phyloP scores from a whole-genome alignment of 345 rosid species.

The Syzygium oleosum region DNA sequence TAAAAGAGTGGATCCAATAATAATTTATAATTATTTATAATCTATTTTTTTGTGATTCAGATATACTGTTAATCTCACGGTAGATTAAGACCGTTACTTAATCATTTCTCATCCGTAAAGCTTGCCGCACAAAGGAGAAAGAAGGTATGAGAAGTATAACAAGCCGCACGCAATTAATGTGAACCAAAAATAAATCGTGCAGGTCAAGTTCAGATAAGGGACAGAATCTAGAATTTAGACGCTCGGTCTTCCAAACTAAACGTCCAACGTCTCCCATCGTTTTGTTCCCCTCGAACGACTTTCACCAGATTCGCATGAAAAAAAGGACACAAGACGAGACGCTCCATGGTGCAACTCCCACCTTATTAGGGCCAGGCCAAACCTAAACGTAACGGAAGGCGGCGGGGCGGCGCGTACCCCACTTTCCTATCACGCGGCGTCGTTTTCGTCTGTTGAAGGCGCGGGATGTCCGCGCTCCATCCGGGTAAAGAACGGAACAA shows the following conservation, averaged over 20 bases:
- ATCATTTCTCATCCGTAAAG: too few species aligned
- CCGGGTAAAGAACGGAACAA: not conserved
- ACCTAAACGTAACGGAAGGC: not conserved
- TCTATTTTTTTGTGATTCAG: too few species aligned
- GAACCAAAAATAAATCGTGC: not conserved
- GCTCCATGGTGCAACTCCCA: too few species aligned
- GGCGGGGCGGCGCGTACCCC: not conserved
- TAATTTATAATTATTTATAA: too few species aligned
- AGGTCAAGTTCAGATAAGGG: not conserved
- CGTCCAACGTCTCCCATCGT: not conserved
- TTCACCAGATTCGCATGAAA: not conserved
- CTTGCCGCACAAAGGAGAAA: too few species aligned
- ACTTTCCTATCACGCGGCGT: not conserved
- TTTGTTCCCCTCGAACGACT: not conserved
- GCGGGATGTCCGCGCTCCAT: not conserved
- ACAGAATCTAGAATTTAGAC: not conserved
- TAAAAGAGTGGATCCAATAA: rapidly evolving
- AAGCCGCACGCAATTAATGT: not conserved
- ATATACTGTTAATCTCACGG: too few species aligned
- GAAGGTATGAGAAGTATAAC: too few species aligned
- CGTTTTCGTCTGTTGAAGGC: not conserved
- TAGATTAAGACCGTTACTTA: too few species aligned
- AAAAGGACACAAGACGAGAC: too few species aligned
- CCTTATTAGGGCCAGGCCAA: not conserved
- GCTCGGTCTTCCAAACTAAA: not conserved